Evolutionary conservation across 2,329 filamentous ascomycete genomes (phyloP).

Genomic region (Colletotrichum lini): DNA sequence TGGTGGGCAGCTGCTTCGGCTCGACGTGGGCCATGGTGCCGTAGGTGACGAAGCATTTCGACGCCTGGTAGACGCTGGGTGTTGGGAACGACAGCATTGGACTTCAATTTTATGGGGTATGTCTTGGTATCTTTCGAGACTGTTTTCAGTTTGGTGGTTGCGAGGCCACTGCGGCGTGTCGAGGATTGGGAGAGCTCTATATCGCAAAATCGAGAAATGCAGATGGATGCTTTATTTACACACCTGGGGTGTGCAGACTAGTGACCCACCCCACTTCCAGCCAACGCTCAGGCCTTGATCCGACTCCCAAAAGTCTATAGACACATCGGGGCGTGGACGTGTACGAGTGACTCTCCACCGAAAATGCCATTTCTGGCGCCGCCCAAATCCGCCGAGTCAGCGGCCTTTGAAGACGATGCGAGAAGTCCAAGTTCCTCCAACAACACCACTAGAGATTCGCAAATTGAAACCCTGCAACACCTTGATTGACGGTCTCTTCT

Average conservation of each 20-base stretch:
- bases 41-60: slow-evolving; percentile 83
- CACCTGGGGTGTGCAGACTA: background rate
- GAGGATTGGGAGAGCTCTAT: slow-evolving; percentile 2
- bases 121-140: no score
- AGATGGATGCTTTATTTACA: background rate
- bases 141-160: no score
- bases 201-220: slow-evolving; percentile 32
- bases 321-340: background rate
- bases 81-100: slow-evolving; percentile 60
- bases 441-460: background rate
- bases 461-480: no score
- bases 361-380: slow-evolving; percentile 19
- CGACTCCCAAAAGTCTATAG: background rate
- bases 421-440: background rate
- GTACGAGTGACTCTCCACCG: slow-evolving; percentile 8
- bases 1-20: slow-evolving; percentile 76
- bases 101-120: slow-evolving; percentile 44
- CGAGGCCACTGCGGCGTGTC: no score
- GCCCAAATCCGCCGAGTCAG: slow-evolving; percentile 29
- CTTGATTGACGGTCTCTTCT: background rate
- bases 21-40: slow-evolving; percentile 79
- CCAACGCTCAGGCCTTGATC: background rate
- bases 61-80: slow-evolving; percentile 65
- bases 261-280: background rate
- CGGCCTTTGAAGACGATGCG: background rate